Evolutionary conservation across 2,329 filamentous ascomycete species (phyloP).

Genomic region (Blastomyces percursus): DNA sequence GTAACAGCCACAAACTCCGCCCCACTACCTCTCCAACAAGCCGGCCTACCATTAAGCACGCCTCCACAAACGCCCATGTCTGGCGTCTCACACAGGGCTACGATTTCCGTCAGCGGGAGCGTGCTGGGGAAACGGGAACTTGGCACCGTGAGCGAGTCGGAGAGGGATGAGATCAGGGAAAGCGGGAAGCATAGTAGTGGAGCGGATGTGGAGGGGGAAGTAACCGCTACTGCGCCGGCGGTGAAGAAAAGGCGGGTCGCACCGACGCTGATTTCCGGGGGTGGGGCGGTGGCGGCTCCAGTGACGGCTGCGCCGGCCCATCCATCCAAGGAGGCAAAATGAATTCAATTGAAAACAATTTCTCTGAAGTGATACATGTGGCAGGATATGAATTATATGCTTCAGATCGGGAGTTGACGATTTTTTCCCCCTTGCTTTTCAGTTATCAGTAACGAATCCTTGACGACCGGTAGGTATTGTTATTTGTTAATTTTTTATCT

Average conservation of each 20-base stretch:
- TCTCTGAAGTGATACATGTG: neutral
- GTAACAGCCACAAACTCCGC: constrained; percentile 61
- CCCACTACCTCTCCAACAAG: constrained; percentile 21
- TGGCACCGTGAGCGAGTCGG: constrained; percentile 32
- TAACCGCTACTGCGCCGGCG: neutral
- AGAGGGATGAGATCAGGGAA: constrained; percentile 33
- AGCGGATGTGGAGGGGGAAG: neutral
- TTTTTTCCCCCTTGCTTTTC: neutral
- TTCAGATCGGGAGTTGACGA: neutral
- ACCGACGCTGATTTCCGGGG: constrained; percentile 13
- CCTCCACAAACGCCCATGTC: constrained; percentile 74
- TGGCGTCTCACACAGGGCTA: constrained; percentile 42
- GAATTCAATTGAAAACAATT: neutral
- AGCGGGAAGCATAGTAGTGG: constrained; percentile 1
- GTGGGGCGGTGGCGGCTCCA: neutral
- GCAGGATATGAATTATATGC: neutral
- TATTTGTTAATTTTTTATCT: neutral
- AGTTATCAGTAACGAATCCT: neutral
- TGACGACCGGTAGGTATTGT: neutral
- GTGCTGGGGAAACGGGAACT: constrained; percentile 44
- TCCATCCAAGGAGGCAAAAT: neutral
- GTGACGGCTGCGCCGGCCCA: neutral
- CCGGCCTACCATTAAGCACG: constrained; percentile 61
- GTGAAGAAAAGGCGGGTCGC: constrained; percentile 16
- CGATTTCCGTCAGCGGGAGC: constrained; percentile 43